A percentile compares a stretch with the other conserved stretches of the same genome.
These are phyloP conservation scores for Vairimorpha necatrix DNA, from an alignment of 371 early-diverging fungal genomes.

Conservation along the genomic window DNA sequence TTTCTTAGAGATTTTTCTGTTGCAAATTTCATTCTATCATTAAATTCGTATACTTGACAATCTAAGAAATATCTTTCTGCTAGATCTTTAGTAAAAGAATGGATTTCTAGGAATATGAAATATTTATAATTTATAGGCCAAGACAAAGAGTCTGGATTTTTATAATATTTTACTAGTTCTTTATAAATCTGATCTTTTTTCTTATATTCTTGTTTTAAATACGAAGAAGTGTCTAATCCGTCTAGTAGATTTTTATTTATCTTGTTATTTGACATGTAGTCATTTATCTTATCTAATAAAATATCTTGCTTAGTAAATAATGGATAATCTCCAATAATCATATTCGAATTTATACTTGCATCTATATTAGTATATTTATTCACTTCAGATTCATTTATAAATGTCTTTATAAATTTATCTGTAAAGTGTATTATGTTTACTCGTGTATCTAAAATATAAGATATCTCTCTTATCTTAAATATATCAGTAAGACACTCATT, in stretches of 20 bases:
- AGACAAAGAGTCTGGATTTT: conserved; percentile 8
- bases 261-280: background rate
- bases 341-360: background rate
- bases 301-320: background rate
- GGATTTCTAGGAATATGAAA: conserved; percentile 35
- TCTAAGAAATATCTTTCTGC: conserved; percentile 47
- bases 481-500: conserved; percentile 10
- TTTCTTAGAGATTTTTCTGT: background rate
- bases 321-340: background rate
- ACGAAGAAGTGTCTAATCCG: background rate
- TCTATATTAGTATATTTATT: too few species aligned
- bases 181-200: background rate
- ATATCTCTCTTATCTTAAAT: background rate
- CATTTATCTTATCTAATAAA: background rate
- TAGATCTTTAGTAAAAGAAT: background rate
- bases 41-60: conserved; percentile 44
- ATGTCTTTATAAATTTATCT: background rate
- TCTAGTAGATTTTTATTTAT: background rate
- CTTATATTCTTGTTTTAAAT: background rate
- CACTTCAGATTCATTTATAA: too few species aligned
- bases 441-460: conserved; percentile 16
- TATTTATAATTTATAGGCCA: conserved; percentile 41
- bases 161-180: conserved; percentile 9
- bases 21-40: conserved; percentile 45
- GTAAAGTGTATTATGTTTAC: background rate